Conservation (phyloP, 305 asterid species). For the Fraxinus nigra region DNA sequence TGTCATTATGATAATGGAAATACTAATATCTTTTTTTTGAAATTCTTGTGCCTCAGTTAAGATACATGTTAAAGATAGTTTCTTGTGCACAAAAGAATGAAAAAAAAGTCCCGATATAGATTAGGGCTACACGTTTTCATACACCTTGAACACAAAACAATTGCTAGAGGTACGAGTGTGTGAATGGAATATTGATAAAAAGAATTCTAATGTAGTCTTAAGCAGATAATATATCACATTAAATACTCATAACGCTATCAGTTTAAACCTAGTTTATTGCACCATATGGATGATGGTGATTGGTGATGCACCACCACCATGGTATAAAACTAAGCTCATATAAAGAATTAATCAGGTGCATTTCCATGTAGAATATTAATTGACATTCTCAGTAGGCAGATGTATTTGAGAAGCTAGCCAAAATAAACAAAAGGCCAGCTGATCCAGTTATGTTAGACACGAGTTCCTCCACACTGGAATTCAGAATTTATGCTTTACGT, state of each 20-base stretch:
- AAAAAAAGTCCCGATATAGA: not conserved
- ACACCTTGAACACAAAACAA: not conserved
- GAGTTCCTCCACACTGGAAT: not conserved
- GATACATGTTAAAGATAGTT: not conserved
- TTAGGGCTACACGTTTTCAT: not conserved
- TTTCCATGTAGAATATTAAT: not conserved
- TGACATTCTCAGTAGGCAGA: not conserved
- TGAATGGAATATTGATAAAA: not conserved
- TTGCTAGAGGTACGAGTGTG: not conserved
- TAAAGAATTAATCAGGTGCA: not conserved
- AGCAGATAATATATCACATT: not conserved
- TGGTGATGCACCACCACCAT: not conserved
- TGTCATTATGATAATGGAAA: not conserved
- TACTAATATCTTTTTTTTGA: not conserved
- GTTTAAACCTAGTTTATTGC: slow-evolving; percentile 1
- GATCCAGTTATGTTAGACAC: not conserved
- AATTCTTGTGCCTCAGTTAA: not conserved
- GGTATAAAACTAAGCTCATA: not conserved
- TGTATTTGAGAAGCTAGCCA: not conserved
- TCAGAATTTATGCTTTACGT: not conserved
- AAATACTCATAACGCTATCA: not conserved
- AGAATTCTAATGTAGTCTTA: not conserved
- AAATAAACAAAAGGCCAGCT: not conserved
- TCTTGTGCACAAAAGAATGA: not conserved
- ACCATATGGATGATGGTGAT: not conserved